These are phyloP conservation scores for Setaria viridis DNA, from an alignment of 202 grass and related monocot species.

Conservation along the genomic window DNA sequence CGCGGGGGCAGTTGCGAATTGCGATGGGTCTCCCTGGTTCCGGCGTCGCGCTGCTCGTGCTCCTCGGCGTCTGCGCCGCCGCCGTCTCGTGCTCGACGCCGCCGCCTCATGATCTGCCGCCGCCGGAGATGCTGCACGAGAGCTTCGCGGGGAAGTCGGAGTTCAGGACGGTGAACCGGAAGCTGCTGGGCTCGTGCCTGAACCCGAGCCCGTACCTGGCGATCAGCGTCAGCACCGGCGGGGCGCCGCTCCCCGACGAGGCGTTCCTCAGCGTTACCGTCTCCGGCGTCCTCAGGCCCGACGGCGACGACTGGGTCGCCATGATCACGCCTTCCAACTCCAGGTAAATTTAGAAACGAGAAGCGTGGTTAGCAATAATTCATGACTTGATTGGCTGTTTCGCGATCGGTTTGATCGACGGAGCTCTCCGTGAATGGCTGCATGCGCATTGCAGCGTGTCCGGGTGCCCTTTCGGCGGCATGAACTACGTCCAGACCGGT, in stretches of 20 bases:
- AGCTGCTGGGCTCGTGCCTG: conserved; percentile 51
- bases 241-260: conserved; percentile 59
- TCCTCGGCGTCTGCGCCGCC: conserved; percentile 23
- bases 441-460: conserved; percentile 51
- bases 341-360: conserved; percentile 37
- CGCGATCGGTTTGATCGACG: background rate
- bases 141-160: conserved; percentile 63
- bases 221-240: conserved; percentile 49
- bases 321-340: conserved; percentile 85
- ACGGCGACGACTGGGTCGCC: conserved; percentile 65
- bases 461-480: conserved; percentile 53
- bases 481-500: conserved; percentile 68
- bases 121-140: conserved; percentile 46
- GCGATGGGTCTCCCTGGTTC: conserved; percentile 29
- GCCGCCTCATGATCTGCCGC: background rate
- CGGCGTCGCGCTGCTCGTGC: background rate
- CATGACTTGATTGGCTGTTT: background rate
- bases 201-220: conserved; percentile 52
- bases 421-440: conserved; percentile 11
- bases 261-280: conserved; percentile 69
- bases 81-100: background rate
- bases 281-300: conserved; percentile 53
- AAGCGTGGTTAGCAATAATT: too few relatives aligned
- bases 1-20: background rate
- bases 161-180: conserved; percentile 83